A percentile compares a stretch with the other conserved stretches of the same genome.
phyloP scores from a whole-genome alignment of 2,329 filamentous ascomycete genomes.

The Sporothrix inflata region DNA sequence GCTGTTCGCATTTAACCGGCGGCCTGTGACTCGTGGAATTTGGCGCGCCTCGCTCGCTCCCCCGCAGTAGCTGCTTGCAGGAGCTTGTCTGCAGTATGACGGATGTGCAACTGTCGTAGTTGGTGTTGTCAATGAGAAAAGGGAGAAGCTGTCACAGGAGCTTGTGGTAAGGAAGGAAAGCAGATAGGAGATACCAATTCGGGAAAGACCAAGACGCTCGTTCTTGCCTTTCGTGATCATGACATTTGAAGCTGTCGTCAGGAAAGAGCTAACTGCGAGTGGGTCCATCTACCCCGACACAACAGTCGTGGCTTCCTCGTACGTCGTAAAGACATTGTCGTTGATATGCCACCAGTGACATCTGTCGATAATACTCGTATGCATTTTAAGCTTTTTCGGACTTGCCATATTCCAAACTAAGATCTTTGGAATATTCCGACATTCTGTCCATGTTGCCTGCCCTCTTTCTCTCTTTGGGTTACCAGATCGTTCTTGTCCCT shows the following conservation, averaged over 20 bases:
- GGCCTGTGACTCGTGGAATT: constrained; percentile 29
- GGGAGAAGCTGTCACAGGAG: background rate
- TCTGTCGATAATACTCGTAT: background rate
- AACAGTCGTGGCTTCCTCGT: background rate
- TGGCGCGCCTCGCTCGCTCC: background rate
- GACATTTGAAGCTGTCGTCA: background rate
- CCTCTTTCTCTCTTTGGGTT: too few relatives aligned
- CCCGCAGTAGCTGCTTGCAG: background rate
- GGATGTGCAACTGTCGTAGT: background rate
- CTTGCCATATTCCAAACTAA: too few relatives aligned
- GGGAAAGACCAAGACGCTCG: background rate
- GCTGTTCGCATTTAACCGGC: constrained; percentile 29
- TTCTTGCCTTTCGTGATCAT: background rate
- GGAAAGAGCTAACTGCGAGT: background rate
- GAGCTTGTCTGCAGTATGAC: background rate
- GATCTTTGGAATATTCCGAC: too few relatives aligned
- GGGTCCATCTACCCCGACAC: background rate
- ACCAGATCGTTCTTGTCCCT: too few relatives aligned
- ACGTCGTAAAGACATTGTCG: background rate
- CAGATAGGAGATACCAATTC: too few relatives aligned
- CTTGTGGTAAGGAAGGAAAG: background rate
- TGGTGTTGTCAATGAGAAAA: background rate
- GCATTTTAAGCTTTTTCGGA: background rate
- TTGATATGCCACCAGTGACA: background rate
- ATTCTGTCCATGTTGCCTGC: too few relatives aligned